Evolutionary conservation across 73 alveolate species (phyloP).

Genomic region (Tetrahymena thermophila): DNA sequence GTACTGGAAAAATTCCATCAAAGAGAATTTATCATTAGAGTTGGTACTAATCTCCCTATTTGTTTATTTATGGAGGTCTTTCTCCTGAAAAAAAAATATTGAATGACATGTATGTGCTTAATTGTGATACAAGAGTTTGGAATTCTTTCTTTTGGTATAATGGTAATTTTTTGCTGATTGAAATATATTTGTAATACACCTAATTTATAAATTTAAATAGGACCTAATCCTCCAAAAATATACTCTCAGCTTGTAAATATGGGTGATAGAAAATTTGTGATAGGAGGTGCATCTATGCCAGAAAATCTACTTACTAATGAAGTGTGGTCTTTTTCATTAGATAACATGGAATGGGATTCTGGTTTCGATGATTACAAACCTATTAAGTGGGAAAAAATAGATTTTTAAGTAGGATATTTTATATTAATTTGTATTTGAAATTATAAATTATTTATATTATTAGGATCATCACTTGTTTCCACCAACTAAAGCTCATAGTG

Average conservation of each 20-base stretch:
- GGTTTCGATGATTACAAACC: constrained; percentile 7
- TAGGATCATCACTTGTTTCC: constrained; percentile 11
- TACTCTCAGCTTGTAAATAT: constrained; percentile 17
- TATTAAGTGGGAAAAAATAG: constrained; percentile 21
- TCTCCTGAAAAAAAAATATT: constrained; percentile 23
- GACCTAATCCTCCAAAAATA: constrained; percentile 21
- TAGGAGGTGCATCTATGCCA: constrained; percentile 43
- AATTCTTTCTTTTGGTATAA: constrained; percentile 27
- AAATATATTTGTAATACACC: neutral
- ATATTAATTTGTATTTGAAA: neutral
- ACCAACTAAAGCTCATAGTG: constrained; percentile 22
- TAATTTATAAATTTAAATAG: neutral
- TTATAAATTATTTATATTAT: neutral
- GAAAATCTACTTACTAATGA: constrained; percentile 35
- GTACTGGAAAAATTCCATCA: constrained; percentile 33
- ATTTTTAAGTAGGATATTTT: neutral
- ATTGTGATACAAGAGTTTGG: constrained; percentile 33
- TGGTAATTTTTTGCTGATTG: neutral
- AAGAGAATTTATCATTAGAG: constrained; percentile 24
- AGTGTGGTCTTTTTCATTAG: constrained; percentile 31
- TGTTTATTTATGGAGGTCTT: constrained; percentile 37
- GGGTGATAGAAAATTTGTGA: constrained; percentile 14
- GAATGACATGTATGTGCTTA: constrained; percentile 34
- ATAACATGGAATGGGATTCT: constrained; percentile 31
- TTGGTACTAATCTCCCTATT: constrained; percentile 39